Conservation (phyloP, 495 filamentous ascomycete species). For the Physcia stellaris region DNA sequence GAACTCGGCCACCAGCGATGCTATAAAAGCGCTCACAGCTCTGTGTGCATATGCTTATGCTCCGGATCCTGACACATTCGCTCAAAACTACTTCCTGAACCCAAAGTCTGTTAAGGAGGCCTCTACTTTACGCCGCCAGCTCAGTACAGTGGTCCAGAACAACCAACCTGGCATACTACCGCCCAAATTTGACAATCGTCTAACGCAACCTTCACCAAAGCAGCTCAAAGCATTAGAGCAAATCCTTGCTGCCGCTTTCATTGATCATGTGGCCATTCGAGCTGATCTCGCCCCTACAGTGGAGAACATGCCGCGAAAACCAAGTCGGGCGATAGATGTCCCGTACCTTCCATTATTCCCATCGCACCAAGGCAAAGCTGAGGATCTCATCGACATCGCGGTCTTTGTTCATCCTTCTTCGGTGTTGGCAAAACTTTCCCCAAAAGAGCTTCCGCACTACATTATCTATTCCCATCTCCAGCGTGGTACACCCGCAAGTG, state of each 20-base stretch:
- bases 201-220: conserved; percentile 55
- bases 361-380: conserved; percentile 36
- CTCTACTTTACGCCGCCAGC: conserved; percentile 65
- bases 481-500: conserved; percentile 39
- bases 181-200: conserved; percentile 39
- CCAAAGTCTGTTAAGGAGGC: conserved; percentile 78
- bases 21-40: conserved; percentile 78
- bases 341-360: conserved; percentile 81
- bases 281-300: conserved; percentile 69
- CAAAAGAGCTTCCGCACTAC: conserved; percentile 67
- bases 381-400: conserved; percentile 37
- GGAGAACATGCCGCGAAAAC: conserved; percentile 54
- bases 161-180: conserved; percentile 61
- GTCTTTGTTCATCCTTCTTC: conserved; percentile 86
- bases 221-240: conserved; percentile 76
- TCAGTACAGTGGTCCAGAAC: conserved; percentile 62
- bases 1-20: conserved; percentile 73
- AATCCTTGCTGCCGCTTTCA: conserved; percentile 82
- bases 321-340: conserved; percentile 71
- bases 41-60: conserved; percentile 74
- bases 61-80: conserved; percentile 55
- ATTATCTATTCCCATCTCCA: conserved; percentile 80
- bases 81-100: conserved; percentile 66
- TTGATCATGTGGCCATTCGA: conserved; percentile 91
- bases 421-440: conserved; percentile 53